Conservation (phyloP, 306 rosid genomes). For the Vigna angularis region DNA sequence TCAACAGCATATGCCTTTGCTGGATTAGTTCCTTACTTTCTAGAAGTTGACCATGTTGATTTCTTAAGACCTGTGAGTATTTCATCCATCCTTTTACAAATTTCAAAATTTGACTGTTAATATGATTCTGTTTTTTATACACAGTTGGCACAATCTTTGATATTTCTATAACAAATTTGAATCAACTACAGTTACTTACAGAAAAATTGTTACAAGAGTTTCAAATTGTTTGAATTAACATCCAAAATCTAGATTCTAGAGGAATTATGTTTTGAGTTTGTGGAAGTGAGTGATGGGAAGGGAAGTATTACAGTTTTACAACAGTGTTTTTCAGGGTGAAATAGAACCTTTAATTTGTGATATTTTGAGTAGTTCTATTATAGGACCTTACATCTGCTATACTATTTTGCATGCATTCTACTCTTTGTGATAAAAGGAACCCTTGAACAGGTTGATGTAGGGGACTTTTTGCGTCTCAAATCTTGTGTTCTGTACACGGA, state of each 20-base stretch:
- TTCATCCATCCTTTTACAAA: conserved; percentile 1
- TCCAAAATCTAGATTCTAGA: background rate
- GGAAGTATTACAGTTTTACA: background rate
- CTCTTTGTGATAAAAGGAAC: conserved; percentile 12
- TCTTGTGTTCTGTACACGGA: conserved; percentile 89
- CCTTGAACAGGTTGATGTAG: conserved; percentile 86
- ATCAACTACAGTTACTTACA: conserved; percentile 12
- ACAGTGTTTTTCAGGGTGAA: background rate
- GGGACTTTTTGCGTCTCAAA: conserved; percentile 89
- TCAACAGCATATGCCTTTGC: conserved; percentile 94
- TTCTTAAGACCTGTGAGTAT: conserved; percentile 88
- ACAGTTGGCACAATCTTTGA: background rate
- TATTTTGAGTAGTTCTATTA: conserved; percentile 13
- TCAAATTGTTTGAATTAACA: conserved; percentile 11
- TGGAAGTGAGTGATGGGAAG: background rate
- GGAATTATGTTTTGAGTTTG: background rate
- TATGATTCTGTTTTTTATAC: background rate
- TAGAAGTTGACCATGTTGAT: conserved; percentile 96
- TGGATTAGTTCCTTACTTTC: conserved; percentile 87
- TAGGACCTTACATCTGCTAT: background rate
- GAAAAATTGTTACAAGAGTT: background rate
- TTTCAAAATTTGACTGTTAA: conserved; percentile 13
- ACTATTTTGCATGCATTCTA: conserved; percentile 10
- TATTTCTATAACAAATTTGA: conserved; percentile 19
- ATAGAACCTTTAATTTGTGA: background rate